A percentile compares a stretch with the other conserved stretches of the same genome.
phyloP scores from a whole-genome alignment of 345 rosid species.

The Aegle marmelos region DNA sequence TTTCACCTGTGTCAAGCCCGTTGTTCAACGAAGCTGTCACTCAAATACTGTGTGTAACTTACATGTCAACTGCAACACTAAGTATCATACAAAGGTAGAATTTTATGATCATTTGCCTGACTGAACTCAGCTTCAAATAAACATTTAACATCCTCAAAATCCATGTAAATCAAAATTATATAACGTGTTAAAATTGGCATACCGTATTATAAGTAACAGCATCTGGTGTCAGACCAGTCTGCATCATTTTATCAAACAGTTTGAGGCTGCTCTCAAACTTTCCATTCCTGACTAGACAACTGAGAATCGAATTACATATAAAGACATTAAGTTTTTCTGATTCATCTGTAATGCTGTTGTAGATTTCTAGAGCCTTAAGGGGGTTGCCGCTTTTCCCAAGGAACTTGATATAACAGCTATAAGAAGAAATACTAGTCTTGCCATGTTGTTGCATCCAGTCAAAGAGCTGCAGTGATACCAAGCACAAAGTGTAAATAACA shows the following conservation, averaged over 20 bases:
- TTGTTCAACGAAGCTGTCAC: not conserved
- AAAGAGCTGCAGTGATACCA: conserved; percentile 62
- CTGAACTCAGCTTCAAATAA: conserved; percentile 1
- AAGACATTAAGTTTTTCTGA: conserved; percentile 62
- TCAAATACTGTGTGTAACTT: not conserved
- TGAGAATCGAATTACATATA: conserved; percentile 78
- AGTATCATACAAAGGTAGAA: not conserved
- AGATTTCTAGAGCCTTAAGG: conserved; percentile 67
- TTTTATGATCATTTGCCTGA: not conserved
- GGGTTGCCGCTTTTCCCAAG: conserved; percentile 58
- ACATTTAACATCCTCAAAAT: not conserved
- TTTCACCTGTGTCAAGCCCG: not conserved
- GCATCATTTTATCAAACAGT: conserved; percentile 89
- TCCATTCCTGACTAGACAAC: conserved; percentile 72
- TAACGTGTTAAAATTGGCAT: conserved; percentile 13
- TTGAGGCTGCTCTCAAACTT: conserved; percentile 58
- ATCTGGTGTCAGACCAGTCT: conserved; percentile 79
- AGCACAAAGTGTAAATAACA: not conserved
- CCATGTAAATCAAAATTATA: not conserved
- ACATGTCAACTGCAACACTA: not conserved
- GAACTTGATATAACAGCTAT: conserved; percentile 71
- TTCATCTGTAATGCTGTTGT: conserved; percentile 59
- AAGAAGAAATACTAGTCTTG: conserved; percentile 63
- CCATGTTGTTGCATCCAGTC: conserved; percentile 82
- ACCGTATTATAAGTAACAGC: conserved; percentile 80